Base-by-base conservation (phyloP, 352 stramenopile genomes). In the Phytophthora palmivora region DNA sequence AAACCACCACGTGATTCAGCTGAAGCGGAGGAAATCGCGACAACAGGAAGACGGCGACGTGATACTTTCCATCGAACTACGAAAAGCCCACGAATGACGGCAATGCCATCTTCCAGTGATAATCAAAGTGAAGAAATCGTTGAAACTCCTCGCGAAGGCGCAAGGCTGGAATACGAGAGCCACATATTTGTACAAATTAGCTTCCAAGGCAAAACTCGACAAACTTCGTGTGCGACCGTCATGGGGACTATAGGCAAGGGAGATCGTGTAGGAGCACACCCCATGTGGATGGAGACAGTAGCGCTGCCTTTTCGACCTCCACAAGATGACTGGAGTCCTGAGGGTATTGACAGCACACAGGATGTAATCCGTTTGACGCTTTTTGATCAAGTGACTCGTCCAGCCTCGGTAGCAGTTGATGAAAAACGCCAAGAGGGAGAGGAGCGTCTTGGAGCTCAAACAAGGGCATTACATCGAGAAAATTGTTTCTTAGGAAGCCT, bases 211-310 rank as follows among this genome's bases (percentile, higher is more conserved):
- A 79, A 79, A 19, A 85, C 73, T n/a, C 74, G 84, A 16, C 73
- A 81, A 28, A 97, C 89, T 18, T 84, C 83, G 18, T 78, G 72
- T 48, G 60, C 74, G 8, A 46, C 49, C 1, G 54, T 68, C 19
- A 65, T 41, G 15, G 55, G 42, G 42, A 70, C 18, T 42, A 33
- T 53, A n/a, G 12, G 34, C 34, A 52, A 58, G 4, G 24, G 34
- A 7, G 49, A 41, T 16, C 36, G 57, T 33, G 21, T n/a, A 11
- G 63, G 58, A 12, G 68, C 70, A 0, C 74, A 84, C 12, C 88
- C 93, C 2, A 76, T 89, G 61, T 98, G 94, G 94, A 98, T 98
- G 74, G 86, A 98, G 67, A 97, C 92, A 6, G 33, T 98, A 8
- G 68, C 79, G 11, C 42, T 98, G 33, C 88, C 95, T 14, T 97